A percentile compares a stretch with the other conserved stretches of the same genome.
Evolutionary conservation across 2,329 filamentous ascomycete genomes (phyloP).

Genomic region (Ophiostoma montium): DNA sequence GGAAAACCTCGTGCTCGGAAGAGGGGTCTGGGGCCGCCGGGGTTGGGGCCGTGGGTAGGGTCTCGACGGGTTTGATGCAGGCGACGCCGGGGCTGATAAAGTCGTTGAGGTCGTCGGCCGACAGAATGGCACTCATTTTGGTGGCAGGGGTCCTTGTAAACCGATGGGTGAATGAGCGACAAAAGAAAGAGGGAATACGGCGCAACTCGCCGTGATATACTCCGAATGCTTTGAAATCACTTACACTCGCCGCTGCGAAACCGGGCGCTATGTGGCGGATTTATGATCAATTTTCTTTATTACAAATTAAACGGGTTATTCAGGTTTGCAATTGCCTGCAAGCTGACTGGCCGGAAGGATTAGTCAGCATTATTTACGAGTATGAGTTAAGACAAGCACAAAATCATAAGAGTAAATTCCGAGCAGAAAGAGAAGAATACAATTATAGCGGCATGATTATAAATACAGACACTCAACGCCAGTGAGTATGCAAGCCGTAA

Average conservation of each 20-base stretch:
- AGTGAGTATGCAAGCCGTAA: background rate
- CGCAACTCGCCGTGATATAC: no score
- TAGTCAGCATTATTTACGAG: no score
- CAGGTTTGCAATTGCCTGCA: background rate
- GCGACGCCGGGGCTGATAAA: conserved; percentile 97
- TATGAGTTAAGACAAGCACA: no score
- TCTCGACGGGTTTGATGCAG: conserved; percentile 96
- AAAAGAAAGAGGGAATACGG: background rate
- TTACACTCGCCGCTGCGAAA: conserved; percentile 7
- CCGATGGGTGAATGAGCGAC: background rate
- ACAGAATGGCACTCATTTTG: conserved; percentile 89
- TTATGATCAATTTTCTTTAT: background rate
- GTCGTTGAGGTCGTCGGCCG: conserved; percentile 92
- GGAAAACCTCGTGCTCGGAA: conserved; percentile 71
- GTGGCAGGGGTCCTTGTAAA: background rate
- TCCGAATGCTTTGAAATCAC: background rate
- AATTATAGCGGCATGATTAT: no score
- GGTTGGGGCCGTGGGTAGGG: conserved; percentile 51
- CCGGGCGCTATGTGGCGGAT: conserved; percentile 10
- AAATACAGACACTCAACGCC: background rate
- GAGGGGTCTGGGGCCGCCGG: conserved; percentile 10
- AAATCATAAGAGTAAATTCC: no score
- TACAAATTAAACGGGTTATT: background rate
- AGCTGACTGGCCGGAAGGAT: conserved; percentile 6
- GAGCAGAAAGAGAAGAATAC: no score